Evolutionary conservation across 805 yeast genomes (phyloP).

Genomic region (Candida sonorensis): DNA sequence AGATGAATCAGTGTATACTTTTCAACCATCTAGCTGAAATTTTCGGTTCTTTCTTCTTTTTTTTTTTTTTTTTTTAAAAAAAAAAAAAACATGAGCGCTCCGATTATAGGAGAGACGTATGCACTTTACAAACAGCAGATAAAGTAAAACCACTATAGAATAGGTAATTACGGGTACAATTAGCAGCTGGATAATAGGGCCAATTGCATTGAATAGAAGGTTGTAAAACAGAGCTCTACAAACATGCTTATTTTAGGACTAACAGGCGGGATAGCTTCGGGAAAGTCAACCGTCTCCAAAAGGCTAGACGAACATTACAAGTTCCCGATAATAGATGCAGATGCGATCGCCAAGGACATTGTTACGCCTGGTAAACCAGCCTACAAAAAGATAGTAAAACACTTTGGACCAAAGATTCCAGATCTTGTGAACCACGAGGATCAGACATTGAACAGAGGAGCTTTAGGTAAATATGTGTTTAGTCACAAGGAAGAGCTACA

Average conservation of each 20-base stretch:
- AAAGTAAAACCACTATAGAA: no score
- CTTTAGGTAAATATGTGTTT: conserved; percentile 74
- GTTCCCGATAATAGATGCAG: conserved; percentile 79
- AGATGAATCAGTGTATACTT: no score
- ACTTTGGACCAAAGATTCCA: conserved; percentile 52
- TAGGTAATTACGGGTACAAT: no score
- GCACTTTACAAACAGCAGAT: no score
- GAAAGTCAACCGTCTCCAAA: conserved; percentile 84
- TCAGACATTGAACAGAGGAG: conserved; percentile 55
- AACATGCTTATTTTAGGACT: conserved; percentile 83
- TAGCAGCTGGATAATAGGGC: no score
- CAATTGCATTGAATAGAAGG: no score
- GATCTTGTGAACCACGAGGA: conserved; percentile 38
- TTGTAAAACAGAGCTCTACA: no score
- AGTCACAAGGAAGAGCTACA: conserved; percentile 52
- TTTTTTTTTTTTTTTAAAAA: no score
- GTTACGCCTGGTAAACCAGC: conserved; percentile 77
- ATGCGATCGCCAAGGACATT: conserved; percentile 76
- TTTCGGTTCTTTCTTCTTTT: no score
- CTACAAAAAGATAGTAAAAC: conserved; percentile 52
- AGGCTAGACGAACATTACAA: conserved; percentile 44
- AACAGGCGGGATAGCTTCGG: conserved; percentile 98
- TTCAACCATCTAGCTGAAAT: no score
- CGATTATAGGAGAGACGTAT: no score
- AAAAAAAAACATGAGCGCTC: no score